Evolutionary conservation across 768 basidiomycete genomes (phyloP).

Genomic region (Solioccasus polychromus): DNA sequence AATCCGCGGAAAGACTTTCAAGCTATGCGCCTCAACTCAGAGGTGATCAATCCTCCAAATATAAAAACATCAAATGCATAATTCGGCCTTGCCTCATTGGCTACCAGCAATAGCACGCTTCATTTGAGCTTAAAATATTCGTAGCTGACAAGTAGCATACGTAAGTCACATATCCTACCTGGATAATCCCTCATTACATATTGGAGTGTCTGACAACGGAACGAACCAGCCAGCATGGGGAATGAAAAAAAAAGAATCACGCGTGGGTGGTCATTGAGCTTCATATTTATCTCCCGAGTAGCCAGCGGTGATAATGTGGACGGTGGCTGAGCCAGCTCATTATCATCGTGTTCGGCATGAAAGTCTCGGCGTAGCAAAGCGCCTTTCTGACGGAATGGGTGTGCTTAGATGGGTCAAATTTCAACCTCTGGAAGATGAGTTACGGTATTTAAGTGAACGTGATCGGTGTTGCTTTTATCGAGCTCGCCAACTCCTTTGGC

Average conservation of each 20-base stretch:
- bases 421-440: slow-evolving; percentile 9
- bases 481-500: slow-evolving; percentile 26
- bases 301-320: slow-evolving; percentile 39
- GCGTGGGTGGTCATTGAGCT: slow-evolving; percentile 54
- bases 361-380: slow-evolving; percentile 20
- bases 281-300: slow-evolving; percentile 46
- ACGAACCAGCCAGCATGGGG: slow-evolving; percentile 55
- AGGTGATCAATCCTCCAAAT: neutral
- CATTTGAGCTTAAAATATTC: neutral
- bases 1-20: slow-evolving; percentile 1
- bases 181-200: neutral
- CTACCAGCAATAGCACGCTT: neutral
- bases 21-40: neutral
- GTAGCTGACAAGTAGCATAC: neutral
- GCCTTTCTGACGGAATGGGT: slow-evolving; percentile 1
- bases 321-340: slow-evolving; percentile 30
- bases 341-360: slow-evolving; percentile 32
- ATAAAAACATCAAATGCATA: neutral
- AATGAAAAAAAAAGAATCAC: neutral
- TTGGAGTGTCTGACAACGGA: slow-evolving; percentile 56
- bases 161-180: slow-evolving; percentile 6
- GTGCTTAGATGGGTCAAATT: slow-evolving; percentile 2
- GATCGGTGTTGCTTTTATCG: slow-evolving; percentile 14
- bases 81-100: neutral
- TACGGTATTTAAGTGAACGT: slow-evolving; percentile 11